Base-by-base conservation (phyloP, 805 yeast species). In the Candida manassasensis region DNA sequence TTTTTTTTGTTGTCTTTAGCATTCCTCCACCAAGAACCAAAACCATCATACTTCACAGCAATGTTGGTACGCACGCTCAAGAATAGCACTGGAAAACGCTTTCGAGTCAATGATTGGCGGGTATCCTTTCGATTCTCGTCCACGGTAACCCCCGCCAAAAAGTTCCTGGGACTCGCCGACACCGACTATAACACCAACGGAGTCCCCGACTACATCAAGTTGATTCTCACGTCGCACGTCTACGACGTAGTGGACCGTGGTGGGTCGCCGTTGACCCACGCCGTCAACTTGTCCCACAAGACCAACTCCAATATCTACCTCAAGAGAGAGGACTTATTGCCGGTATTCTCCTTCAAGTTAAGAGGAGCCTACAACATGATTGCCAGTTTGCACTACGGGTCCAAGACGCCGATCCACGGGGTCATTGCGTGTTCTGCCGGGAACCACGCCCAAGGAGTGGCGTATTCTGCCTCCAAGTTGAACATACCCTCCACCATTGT, bases 351-450 rank as follows among this genome's bases (percentile, higher is more conserved):
- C 29, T 93, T 93, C 75, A 93, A 93, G 63, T 71, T 93, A 41
- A 81, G 99, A 57, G 99, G 99, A 40, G 99, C 98, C 12, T 87
- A 89, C 63, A 93, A 93, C 59, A 88, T 87, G 95, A 84, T 93
- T 49, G 94, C 97, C 22, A 85, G 90, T 50, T 62, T 93, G 33
- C 77, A 79, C 35, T 62, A 75, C n/a, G 53, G 69, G 11, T 55
- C 63, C 14, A 76, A 73, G 30, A 67, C 80, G 48, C 73, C 81
- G 44, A 49, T 86, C 57, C 69, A 73, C 32, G 99, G 99, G 49
- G 97, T 93, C 37, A 84, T 94, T 55, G 97, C 97, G 0, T 93
- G 97, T 52, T 87, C 97, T 19, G 99, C 99, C 3, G 99, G 99
- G 22, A 93, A 93, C 60, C 99, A 93, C 51, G 99, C 99, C 1